These are phyloP conservation scores for Clathrus columnatus DNA, from an alignment of 768 basidiomycete genomes.

Conservation along the genomic window DNA sequence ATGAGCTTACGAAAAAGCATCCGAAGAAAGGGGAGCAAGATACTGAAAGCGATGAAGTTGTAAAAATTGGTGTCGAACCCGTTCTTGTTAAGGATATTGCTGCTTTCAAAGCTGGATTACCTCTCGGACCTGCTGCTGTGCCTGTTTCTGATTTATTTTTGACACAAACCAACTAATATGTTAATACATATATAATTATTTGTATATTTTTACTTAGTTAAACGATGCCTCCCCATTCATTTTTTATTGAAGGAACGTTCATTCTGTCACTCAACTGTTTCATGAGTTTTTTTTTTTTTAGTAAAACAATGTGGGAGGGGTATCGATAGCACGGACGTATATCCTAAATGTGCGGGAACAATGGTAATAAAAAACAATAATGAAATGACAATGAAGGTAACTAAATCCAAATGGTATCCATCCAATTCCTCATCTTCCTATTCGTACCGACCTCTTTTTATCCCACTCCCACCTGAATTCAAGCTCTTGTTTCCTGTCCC, in stretches of 20 bases:
- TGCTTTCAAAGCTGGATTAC: conserved; percentile 57
- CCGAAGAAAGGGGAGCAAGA: conserved; percentile 31
- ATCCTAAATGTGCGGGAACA: no score
- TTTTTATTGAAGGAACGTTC: no score
- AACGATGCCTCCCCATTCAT: no score
- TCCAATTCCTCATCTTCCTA: not conserved
- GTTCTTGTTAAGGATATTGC: conserved; percentile 57
- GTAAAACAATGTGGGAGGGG: no score
- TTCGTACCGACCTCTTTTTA: not conserved
- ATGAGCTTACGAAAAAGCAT: conserved; percentile 45
- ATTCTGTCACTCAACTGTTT: no score
- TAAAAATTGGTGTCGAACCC: conserved; percentile 33
- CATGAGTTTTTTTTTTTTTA: no score
- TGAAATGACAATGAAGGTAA: no score
- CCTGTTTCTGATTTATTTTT: conserved; percentile 37
- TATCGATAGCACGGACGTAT: no score
- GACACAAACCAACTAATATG: conserved; percentile 11
- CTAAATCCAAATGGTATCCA: no score
- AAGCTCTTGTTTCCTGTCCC: not conserved
- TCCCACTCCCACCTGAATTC: not conserved
- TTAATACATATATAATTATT: not conserved
- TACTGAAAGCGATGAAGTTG: conserved; percentile 27
- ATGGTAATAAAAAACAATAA: no score
- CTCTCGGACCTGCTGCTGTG: conserved; percentile 67
- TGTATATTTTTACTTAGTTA: no score